Evolutionary conservation across 805 yeast genomes (phyloP).

Genomic region (Vanderwaltozyma tropicalis): DNA sequence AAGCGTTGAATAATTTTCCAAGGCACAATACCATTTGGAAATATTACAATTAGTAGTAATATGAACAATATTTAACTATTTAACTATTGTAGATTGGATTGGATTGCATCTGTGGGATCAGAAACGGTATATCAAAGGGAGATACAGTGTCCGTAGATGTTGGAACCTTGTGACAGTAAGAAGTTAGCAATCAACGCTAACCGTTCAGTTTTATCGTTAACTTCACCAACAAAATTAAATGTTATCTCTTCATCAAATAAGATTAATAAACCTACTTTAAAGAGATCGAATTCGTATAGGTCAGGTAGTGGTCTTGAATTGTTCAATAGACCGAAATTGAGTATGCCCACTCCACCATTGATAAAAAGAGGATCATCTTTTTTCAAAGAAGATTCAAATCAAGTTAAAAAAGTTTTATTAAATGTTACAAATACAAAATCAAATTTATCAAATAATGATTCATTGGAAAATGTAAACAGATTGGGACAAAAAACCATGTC

Average conservation of each 20-base stretch:
- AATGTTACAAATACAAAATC: background rate
- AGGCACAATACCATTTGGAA: too few species aligned
- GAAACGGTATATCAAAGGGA: background rate
- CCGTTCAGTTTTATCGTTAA: conserved; percentile 31
- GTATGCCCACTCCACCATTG: conserved; percentile 24
- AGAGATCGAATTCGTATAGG: conserved; percentile 17
- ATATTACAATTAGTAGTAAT: too few species aligned
- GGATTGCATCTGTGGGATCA: too few species aligned
- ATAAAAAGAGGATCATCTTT: conserved; percentile 26
- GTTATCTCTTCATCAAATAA: conserved; percentile 27
- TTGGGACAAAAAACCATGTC: background rate
- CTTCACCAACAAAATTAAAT: conserved; percentile 40
- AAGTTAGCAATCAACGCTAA: conserved; percentile 17
- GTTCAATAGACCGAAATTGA: conserved; percentile 18
- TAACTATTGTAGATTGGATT: too few species aligned
- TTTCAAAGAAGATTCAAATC: conserved; percentile 12
- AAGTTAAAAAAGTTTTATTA: too few species aligned
- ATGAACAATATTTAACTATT: too few species aligned
- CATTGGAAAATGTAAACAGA: background rate
- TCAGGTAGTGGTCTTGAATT: background rate
- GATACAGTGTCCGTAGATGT: conserved; percentile 1
- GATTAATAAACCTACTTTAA: conserved; percentile 16
- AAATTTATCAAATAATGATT: background rate
- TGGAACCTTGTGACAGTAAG: conserved; percentile 4
- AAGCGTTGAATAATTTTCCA: too few species aligned